A percentile compares a stretch with the other conserved stretches of the same genome.
These are phyloP conservation scores for Phytopythium cucurbitacearum DNA, from an alignment of 352 stramenopile genomes.

Conservation along the genomic window DNA sequence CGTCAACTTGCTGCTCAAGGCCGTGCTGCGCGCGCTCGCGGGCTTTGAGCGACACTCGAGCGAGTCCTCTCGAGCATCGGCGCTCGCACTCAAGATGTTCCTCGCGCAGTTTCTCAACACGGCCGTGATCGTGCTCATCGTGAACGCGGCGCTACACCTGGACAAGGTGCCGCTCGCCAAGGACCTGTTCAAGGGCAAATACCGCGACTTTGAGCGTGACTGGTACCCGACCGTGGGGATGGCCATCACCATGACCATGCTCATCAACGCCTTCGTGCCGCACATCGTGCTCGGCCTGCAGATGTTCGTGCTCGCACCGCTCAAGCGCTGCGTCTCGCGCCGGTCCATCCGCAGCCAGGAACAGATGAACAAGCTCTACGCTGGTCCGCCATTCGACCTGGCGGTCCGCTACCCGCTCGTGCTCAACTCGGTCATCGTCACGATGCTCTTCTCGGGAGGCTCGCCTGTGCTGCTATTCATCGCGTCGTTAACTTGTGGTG, in stretches of 20 bases:
- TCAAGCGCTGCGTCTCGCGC: conserved; percentile 35
- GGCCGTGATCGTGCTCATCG: conserved; percentile 74
- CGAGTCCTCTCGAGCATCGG: conserved; percentile 75
- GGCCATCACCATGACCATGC: conserved; percentile 84
- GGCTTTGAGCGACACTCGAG: conserved; percentile 73
- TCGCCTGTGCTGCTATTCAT: conserved; percentile 80
- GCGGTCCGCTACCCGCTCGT: conserved; percentile 78
- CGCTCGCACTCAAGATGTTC: conserved; percentile 78
- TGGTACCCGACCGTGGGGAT: conserved; percentile 87
- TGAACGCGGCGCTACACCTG: conserved; percentile 60
- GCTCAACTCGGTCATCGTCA: conserved; percentile 86
- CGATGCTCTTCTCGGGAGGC: conserved; percentile 77
- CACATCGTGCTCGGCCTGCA: conserved; percentile 56
- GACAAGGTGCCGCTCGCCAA: conserved; percentile 33
- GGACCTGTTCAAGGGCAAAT: conserved; percentile 75
- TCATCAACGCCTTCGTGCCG: conserved; percentile 75
- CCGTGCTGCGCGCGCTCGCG: conserved; percentile 61
- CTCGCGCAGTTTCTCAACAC: conserved; percentile 82
- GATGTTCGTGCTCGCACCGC: conserved; percentile 50
- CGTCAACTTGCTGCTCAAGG: conserved; percentile 74
- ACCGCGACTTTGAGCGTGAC: conserved; percentile 74
- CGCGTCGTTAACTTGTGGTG: conserved; percentile 45
- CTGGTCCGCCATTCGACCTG: conserved; percentile 67
- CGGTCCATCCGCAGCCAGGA: conserved; percentile 58
- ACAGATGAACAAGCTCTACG: conserved; percentile 77